Evolutionary conservation across 116 monocot genomes (phyloP), one percentile per base, ranked within the genome.

Genomic region (Posidonia oceanica): DNA sequence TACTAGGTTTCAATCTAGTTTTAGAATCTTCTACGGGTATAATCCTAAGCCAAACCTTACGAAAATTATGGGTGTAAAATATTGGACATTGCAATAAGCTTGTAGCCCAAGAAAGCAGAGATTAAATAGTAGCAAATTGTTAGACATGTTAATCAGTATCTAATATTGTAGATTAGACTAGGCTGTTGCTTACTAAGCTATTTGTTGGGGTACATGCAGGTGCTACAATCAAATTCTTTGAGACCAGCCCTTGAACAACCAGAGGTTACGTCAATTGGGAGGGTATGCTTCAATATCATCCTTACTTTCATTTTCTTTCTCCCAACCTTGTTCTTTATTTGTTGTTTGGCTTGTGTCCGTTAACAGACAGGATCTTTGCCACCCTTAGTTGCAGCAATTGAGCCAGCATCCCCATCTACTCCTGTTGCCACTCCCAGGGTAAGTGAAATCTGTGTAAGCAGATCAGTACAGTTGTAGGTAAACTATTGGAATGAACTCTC

Each of bases 371-470:
- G 67, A 6, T 76, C 78, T 62, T 67, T 75, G 63, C 76, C 78
- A 64, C 44, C 77, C 18, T 23, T 54, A 22, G 22, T 23, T 36
- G 14, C 29, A 13, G 66, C 63, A 69, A 40, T 51, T 8, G 85
- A 81, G 21, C 71, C 79, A 63, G 14, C 56, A 13, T 73, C 76
- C 4, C 76, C 81, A 21, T 77, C 69, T 14, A 18, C 54, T 54
- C 7, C 67, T 58, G 22, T 20, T 23, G 85, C 76, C 39, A 67
- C 81, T 62, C 75, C 85, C 54, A 81, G 75, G 81, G 84, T 84
- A 44, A 22, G 17, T 57, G 23, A 15, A 21, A 21, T 67, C 40
- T 67, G 8, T 40, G 15, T 22, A 3, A 16, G 5, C 51, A 53
- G 7, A 69, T 36, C 3, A 44, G 22, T 11, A 52, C 22, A 29